Conservation (phyloP, 345 rosid genomes). For the Clarkia xantiana region DNA sequence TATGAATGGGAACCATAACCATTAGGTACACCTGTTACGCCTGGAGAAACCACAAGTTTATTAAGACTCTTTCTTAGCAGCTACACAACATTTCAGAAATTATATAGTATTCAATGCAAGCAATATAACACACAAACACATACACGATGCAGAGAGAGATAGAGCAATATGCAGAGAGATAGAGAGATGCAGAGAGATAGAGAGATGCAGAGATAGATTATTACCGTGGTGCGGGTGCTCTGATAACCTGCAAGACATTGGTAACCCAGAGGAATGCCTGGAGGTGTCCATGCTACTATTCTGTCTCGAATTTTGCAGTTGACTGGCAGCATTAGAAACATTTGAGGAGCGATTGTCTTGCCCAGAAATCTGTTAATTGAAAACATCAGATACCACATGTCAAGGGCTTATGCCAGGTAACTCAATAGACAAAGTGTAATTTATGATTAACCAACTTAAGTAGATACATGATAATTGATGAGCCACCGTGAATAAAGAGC, state of each 20-base stretch:
- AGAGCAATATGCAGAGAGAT: too few species aligned
- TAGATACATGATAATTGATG: too few species aligned
- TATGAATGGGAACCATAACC: constrained; percentile 34
- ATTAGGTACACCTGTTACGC: constrained; percentile 30
- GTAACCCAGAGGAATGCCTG: constrained; percentile 20
- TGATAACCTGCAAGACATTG: constrained; percentile 17
- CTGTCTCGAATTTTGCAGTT: constrained; percentile 21
- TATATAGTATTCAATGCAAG: not conserved
- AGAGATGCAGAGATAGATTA: constrained; percentile 9
- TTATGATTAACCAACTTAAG: too few species aligned
- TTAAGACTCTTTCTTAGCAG: constrained; percentile 4
- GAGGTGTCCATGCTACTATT: constrained; percentile 19
- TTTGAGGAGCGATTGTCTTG: constrained; percentile 48
- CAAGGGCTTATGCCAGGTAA: not conserved
- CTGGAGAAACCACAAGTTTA: constrained; percentile 43
- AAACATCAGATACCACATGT: constrained; percentile 3
- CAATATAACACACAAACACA: not conserved
- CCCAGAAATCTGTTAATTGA: constrained; percentile 55
- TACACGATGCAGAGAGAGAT: too few species aligned
- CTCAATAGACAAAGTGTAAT: not conserved
- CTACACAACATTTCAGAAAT: not conserved
- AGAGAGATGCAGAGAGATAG: not conserved
- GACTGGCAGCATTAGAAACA: constrained; percentile 11
- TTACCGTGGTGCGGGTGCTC: constrained; percentile 25
- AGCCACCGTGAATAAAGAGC: too few species aligned